Conservation (phyloP, 75 land plant species). For the Picea sitchensis region DNA sequence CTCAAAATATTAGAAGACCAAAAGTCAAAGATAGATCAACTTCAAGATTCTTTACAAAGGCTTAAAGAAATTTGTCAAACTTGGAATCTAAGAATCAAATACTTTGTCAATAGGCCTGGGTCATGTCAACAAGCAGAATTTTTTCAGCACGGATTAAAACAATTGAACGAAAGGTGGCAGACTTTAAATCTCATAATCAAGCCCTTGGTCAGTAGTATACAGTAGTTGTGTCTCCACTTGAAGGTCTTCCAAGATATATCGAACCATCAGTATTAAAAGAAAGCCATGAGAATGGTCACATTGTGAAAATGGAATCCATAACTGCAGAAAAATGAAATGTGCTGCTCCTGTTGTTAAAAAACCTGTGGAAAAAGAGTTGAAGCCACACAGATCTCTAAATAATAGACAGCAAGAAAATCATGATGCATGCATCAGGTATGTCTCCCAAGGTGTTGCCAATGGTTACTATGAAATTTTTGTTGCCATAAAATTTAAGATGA, state of each 20-base stretch:
- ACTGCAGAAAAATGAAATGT: constrained; percentile 9
- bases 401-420: constrained; percentile 91
- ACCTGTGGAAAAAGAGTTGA: constrained; percentile 31
- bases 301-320: constrained; percentile 26
- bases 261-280: constrained; percentile 35
- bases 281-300: constrained; percentile 37
- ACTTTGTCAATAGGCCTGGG: constrained; percentile 80
- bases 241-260: constrained; percentile 26
- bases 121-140: constrained; percentile 51
- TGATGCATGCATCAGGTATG: constrained; percentile 72
- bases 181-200: constrained; percentile 72
- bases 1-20: constrained; percentile 44
- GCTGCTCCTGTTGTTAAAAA: constrained; percentile 29
- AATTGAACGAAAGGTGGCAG: constrained; percentile 56
- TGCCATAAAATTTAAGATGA: too few relatives aligned
- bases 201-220: constrained; percentile 48
- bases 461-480: too few relatives aligned
- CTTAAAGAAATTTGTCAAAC: constrained; percentile 64
- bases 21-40: constrained; percentile 35
- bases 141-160: constrained; percentile 58
- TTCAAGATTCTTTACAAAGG: constrained; percentile 83
- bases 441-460: constrained; percentile 56
- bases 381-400: constrained; percentile 59
- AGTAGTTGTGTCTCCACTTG: constrained; percentile 28
- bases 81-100: constrained; percentile 90